A percentile compares a stretch with the other conserved stretches of the same genome.
phyloP scores from a whole-genome alignment of 495 filamentous ascomycete genomes.

The Immersiella caudata region DNA sequence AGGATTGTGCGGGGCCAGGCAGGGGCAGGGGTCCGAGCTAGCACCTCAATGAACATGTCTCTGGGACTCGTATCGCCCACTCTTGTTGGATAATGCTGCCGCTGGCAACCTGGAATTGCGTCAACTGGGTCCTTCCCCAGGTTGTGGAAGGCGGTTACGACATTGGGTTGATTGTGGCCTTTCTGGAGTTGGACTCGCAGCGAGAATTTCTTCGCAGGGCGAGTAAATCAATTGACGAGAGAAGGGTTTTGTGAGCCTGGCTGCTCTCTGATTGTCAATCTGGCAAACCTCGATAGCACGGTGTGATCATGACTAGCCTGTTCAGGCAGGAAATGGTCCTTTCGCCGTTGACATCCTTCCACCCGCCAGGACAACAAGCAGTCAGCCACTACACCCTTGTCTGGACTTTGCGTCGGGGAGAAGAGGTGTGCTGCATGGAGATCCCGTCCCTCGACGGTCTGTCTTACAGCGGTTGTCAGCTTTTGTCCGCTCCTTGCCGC shows the following conservation, averaged over 20 bases:
- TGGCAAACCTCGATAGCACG: not conserved
- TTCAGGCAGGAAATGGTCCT: not conserved
- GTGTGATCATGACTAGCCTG: not conserved
- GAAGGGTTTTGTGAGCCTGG: not conserved
- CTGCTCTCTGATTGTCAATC: not conserved
- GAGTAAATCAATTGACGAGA: not conserved
- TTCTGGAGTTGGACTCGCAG: too few species aligned
- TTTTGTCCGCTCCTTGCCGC: not conserved
- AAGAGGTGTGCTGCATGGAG: conserved; percentile 5
- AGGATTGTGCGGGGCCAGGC: not conserved
- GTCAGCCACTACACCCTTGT: not conserved
- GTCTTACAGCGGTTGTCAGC: not conserved
- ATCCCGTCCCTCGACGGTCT: conserved; percentile 2
- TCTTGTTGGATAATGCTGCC: not conserved
- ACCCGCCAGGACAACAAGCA: not conserved
- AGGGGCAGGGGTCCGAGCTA: conserved; percentile 16
- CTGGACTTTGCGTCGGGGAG: not conserved
- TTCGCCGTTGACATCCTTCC: not conserved
- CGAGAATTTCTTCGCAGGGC: too few species aligned
- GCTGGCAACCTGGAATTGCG: not conserved
- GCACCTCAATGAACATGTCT: not conserved
- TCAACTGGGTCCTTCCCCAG: not conserved
- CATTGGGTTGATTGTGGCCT: not conserved
- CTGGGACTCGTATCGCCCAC: not conserved
- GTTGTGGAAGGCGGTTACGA: not conserved